Base-by-base conservation (phyloP, 1,284 basidiomycete species). In the Ceratobasidium sp. region DNA sequence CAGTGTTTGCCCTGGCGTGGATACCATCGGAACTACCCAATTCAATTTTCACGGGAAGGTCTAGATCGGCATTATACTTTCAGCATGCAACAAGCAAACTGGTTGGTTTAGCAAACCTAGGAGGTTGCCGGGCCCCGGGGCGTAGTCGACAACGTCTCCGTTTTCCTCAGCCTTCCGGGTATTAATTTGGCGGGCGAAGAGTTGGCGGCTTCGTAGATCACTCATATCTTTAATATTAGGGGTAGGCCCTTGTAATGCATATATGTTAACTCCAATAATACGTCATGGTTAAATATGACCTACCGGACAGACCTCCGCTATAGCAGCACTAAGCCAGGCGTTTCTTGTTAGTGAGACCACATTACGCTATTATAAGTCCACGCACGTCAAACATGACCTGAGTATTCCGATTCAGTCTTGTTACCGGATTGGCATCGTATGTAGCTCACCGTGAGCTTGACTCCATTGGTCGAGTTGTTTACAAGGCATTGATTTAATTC, bases 381-480 rank as follows among this genome's bases (percentile, higher is more conserved):
- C 46, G 11, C 27, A 71, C 68, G 43, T 71, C 68, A 24, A 71
- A 71, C 27, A 71, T 59, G 27, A 71, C 68, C 68, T 71, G 27
- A 29, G 7, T 24, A 39, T 43, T 24, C 31, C 9, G 2, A 16
- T 37, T 53, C 41, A 49, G n/a, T 49, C 24, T 16, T 24, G 37
- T 37, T 46, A 14, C 24, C 46, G 41, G 0, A 46, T 7, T 27
- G 16, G 46, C 27, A 16, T 2, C 34, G 58, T 5, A 13, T 37
- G 14, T 56, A 58, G 58, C 68, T n/a, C 41, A 71, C 68, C 22
- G 68, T 71, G 27, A 71, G 68, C 37, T 37, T 71, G n/a, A 53
- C 41, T 2, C 56, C 56, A 31, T 71, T 39, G 8, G 54, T 41
- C 24, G 61, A 58, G 24, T 22, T 37, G 6, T 59, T 24, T 29